A percentile compares a stretch with the other conserved stretches of the same genome.
Evolutionary conservation across 2,329 filamentous ascomycete genomes (phyloP).

Genomic region (Phialophora verrucosa): DNA sequence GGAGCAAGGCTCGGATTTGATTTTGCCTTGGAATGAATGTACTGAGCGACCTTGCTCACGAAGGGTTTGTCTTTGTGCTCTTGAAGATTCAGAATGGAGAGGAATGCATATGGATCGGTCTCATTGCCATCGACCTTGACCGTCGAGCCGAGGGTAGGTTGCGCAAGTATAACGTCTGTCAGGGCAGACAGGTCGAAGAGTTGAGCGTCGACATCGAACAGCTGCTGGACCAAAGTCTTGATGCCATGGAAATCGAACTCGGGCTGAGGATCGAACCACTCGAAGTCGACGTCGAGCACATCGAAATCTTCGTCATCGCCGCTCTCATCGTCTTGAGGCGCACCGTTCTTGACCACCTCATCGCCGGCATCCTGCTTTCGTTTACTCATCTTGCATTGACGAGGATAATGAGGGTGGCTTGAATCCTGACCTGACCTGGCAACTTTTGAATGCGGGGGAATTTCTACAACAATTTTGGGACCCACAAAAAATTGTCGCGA

Average conservation of each 20-base stretch:
- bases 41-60: slow-evolving; percentile 72
- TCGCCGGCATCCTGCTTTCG: slow-evolving; percentile 37
- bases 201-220: slow-evolving; percentile 85
- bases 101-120: slow-evolving; percentile 87
- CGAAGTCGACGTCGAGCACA: slow-evolving; percentile 93
- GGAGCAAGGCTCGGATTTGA: slow-evolving; percentile 62
- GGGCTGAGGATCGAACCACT: slow-evolving; percentile 95
- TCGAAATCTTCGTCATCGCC: slow-evolving; percentile 72
- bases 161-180: slow-evolving; percentile 82
- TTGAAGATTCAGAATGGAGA: slow-evolving; percentile 83
- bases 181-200: slow-evolving; percentile 87
- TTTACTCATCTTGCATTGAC: slow-evolving; percentile 35
- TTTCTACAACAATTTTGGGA: slow-evolving; percentile 5
- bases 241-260: slow-evolving; percentile 93
- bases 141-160: slow-evolving; percentile 87
- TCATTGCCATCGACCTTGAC: slow-evolving; percentile 97
- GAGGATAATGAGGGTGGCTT: neutral
- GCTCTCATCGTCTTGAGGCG: slow-evolving; percentile 34
- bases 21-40: slow-evolving; percentile 65
- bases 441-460: slow-evolving; percentile 14
- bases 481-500: slow-evolving; percentile 23
- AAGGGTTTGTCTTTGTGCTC: slow-evolving; percentile 76
- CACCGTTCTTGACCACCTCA: slow-evolving; percentile 25
- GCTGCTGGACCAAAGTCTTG: slow-evolving; percentile 85
- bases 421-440: neutral